Evolutionary conservation across 2,329 filamentous ascomycete species (phyloP), one percentile per base, ranked within the genome.

Genomic region (Coniochaeta sp.): DNA sequence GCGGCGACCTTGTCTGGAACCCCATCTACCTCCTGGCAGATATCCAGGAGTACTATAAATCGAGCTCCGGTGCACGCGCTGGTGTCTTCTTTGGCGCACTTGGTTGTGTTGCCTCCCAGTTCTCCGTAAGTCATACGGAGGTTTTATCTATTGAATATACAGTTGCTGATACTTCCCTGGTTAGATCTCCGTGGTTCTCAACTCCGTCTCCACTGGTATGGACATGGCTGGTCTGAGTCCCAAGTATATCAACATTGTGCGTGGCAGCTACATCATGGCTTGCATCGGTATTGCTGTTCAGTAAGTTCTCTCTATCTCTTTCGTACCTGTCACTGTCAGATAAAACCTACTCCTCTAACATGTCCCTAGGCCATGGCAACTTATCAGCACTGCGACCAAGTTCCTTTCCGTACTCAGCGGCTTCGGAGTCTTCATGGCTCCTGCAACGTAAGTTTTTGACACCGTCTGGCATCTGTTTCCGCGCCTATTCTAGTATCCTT

Each of bases 181-280:
- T 24, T 14, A 59, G 58, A 59, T 59, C 47, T 59, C 58, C 19
- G 58, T 59, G 8, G 58, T 59, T 16, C 47, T 59, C 30, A 84
- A 83, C 64, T 74, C 75, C 1, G 75, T 81, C 63, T 77, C 77
- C 0, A 74, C 58, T 59, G 75, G 75, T 1, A 74, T 76, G 17
- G 75, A 77, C 34, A 59, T 77, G n/a, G 68, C 74, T 0, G 73
- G 72, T 0, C 66, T 71, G 0, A 74, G 75, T 16, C 74, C 74
- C 30, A 68, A 65, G 47, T 74, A 67, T 63, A 69, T 75, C 61
- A 74, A 75, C 60, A 75, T 76, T 36, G 72, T 73, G 7, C 67
- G 74, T 0, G 74, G 74, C 1, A 72, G 72, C 1, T 75, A 73
- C 58, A 61, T 75, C 52, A 71, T 72, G 6, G 73, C 71, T 16